Evolutionary conservation across 73 alveolate genomes (phyloP), one percentile per base, ranked within the genome.

Genomic region (Chromera velia): DNA sequence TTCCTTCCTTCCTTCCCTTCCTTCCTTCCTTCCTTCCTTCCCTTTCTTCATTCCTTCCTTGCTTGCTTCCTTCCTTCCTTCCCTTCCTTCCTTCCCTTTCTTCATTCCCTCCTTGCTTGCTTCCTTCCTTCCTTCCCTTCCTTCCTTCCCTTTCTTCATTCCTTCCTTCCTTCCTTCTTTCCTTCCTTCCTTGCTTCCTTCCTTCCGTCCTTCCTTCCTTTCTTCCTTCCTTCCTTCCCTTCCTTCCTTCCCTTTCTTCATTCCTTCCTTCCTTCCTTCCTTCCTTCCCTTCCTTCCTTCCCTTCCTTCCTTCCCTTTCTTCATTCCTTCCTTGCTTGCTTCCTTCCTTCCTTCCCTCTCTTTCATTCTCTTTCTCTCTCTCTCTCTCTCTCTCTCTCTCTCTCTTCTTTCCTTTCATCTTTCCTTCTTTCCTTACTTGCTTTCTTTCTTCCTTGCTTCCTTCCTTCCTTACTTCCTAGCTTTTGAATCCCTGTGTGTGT

Each of bases 151-250:
- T 62, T 62, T n/a, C 70, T 1, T 62, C 70, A 33, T 62, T 62
- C 70, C 70, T 1, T 62, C 70, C 70, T 62, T 29, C 73, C 73
- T 66, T 29, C 73, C 73, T 66, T 29, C 73, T 40, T 66, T 29
- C 73, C 73, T 66, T 29, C 73, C 73, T 66, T 29, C 73, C 40
- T 66, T 66, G 46, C 73, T 66, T 66, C 34, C 34, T 66, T 66
- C 73, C 73, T 66, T 66, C 73, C 73, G 9, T 66, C 73, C 73
- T 66, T 66, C 34, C 34, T 66, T 66, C 73, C 73, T 66, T 66
- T 40, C 73, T 28, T 66, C 70, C 70, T 62, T 62, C 70, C 70
- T 62, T 62, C 70, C 70, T 62, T 62, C 70, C 70, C 70, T 62
- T 62, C 70, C 70, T 62, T 62, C 70, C 70, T 31, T 62, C n/a